phyloP scores from a whole-genome alignment of 306 rosid species.

The Cucurbita ficifolia region DNA sequence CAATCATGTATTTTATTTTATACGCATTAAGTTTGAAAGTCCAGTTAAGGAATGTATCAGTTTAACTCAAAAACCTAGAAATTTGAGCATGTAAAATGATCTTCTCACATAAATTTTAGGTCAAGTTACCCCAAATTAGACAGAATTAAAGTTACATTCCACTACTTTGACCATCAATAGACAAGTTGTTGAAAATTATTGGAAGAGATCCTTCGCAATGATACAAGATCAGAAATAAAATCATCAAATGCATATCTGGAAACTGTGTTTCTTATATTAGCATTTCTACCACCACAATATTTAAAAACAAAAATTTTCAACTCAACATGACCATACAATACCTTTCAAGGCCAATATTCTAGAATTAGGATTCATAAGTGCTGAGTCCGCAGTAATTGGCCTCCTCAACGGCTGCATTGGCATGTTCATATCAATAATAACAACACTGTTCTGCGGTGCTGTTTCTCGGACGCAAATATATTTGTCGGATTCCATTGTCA shows the following conservation, averaged over 20 bases:
- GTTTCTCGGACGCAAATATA: constrained; percentile 91
- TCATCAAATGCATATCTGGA: background rate
- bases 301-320: background rate
- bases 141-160: background rate
- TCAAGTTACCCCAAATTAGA: background rate
- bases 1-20: background rate
- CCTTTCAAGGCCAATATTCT: constrained; percentile 94
- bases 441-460: constrained; percentile 82
- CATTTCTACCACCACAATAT: background rate
- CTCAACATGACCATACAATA: constrained; percentile 9
- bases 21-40: background rate
- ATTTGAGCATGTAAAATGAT: background rate
- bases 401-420: constrained; percentile 94
- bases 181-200: background rate
- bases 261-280: background rate
- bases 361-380: constrained; percentile 94
- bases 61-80: background rate
- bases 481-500: constrained; percentile 95
- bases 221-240: background rate
- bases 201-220: background rate
- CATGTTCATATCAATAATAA: constrained; percentile 81
- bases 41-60: background rate
- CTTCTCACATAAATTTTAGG: background rate
- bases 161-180: background rate
- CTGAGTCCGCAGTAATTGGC: constrained; percentile 92